A percentile compares a stretch with the other conserved stretches of the same genome.
Evolutionary conservation across 768 basidiomycete species (phyloP).

Genomic region (Pholiota conissans): DNA sequence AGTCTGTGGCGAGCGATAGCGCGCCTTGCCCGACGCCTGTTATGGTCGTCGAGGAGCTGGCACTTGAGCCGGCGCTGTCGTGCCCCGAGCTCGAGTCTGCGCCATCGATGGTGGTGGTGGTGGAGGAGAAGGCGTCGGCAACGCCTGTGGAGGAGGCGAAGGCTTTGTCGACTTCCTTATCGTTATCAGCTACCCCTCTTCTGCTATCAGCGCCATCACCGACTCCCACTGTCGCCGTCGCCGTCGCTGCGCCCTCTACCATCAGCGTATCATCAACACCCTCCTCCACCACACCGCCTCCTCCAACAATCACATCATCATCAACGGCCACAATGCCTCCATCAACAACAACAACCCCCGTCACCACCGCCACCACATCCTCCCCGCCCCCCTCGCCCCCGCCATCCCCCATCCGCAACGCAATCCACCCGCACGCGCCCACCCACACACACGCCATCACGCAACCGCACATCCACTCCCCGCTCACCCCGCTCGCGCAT

Average conservation of each 20-base stretch:
- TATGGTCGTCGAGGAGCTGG: too few relatives aligned
- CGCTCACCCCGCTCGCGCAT: constrained; percentile 8
- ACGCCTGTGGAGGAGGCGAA: too few relatives aligned
- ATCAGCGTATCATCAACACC: background rate
- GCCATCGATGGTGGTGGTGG: too few relatives aligned
- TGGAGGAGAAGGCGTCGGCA: too few relatives aligned
- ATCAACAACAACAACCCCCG: background rate
- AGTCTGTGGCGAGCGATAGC: background rate
- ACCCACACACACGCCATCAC: background rate
- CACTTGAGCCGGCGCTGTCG: too few relatives aligned
- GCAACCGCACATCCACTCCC: constrained; percentile 10
- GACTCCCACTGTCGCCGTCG: too few relatives aligned
- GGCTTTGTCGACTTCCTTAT: too few relatives aligned
- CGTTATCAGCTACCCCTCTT: too few relatives aligned
- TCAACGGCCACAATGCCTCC: background rate
- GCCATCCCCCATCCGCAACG: background rate
- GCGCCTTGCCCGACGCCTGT: background rate
- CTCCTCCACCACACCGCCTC: too few relatives aligned
- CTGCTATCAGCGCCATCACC: too few relatives aligned
- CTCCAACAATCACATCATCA: background rate
- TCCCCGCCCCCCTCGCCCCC: background rate
- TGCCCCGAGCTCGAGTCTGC: too few relatives aligned
- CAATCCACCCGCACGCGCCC: background rate
- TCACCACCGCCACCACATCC: background rate
- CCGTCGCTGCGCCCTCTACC: too few relatives aligned